Conservation (phyloP, 2,329 filamentous ascomycete genomes). For the Hypoxylon sp. region DNA sequence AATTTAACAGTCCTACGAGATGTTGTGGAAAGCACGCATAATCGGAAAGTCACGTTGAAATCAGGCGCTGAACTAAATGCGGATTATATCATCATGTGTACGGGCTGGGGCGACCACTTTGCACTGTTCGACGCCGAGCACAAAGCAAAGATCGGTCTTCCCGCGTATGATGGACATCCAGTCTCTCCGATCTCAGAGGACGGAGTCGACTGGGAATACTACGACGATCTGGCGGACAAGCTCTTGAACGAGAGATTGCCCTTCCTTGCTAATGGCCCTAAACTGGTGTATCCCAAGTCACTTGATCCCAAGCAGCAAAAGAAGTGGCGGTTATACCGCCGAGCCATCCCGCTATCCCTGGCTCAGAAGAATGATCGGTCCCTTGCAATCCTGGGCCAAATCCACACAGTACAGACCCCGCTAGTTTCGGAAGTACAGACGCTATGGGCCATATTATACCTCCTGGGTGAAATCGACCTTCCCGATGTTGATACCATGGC, state of each 20-base stretch:
- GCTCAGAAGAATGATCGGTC: slow-evolving; percentile 48
- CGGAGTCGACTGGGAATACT: slow-evolving; percentile 43
- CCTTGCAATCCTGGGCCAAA: slow-evolving; percentile 51
- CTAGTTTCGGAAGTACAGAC: slow-evolving; percentile 52
- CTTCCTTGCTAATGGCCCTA: slow-evolving; percentile 43
- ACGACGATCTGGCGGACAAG: slow-evolving; percentile 46
- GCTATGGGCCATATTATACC: slow-evolving; percentile 53
- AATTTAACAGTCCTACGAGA: slow-evolving; percentile 42
- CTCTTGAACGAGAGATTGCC: slow-evolving; percentile 48
- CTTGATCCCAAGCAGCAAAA: slow-evolving; percentile 44
- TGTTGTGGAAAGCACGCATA: slow-evolving; percentile 33
- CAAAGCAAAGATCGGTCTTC: slow-evolving; percentile 23
- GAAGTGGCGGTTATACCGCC: slow-evolving; percentile 46
- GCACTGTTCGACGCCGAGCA: slow-evolving; percentile 47
- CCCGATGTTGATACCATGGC: slow-evolving; percentile 51
- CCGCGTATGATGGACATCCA: not conserved
- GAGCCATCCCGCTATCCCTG: slow-evolving; percentile 33
- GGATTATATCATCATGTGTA: slow-evolving; percentile 51
- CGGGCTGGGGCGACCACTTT: slow-evolving; percentile 51
- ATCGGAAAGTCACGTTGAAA: slow-evolving; percentile 41
- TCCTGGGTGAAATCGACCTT: slow-evolving; percentile 52
- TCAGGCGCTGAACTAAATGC: slow-evolving; percentile 26
- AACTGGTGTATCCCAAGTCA: slow-evolving; percentile 33
- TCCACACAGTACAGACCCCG: slow-evolving; percentile 54
- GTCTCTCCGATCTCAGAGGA: not conserved